phyloP scores from a whole-genome alignment of 768 basidiomycete genomes.

The Dendrothele bispora region DNA sequence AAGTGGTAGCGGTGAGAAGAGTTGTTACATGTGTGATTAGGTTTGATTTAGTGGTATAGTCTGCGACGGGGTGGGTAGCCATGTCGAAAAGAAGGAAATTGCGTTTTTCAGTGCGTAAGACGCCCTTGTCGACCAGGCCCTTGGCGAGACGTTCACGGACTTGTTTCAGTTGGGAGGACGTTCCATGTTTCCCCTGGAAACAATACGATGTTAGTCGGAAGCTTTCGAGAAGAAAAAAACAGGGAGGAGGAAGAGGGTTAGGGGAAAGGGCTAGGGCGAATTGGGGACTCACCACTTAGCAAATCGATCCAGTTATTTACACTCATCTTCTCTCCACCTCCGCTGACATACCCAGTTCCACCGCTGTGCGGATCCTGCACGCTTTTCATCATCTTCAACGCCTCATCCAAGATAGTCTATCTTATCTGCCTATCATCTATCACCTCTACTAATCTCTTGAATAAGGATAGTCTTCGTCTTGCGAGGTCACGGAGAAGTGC shows the following conservation, averaged over 20 bases:
- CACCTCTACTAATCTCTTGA: conserved; percentile 87
- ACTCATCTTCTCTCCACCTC: conserved; percentile 39
- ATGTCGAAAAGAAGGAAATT: conserved; percentile 99
- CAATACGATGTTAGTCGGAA: background rate
- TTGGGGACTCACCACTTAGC: conserved; percentile 83
- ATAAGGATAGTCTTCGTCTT: conserved; percentile 70
- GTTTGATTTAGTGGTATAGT: conserved; percentile 85
- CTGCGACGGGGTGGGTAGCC: conserved; percentile 98
- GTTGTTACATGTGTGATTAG: conserved; percentile 75
- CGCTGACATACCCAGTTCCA: conserved; percentile 1
- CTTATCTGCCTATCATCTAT: conserved; percentile 92
- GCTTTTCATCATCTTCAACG: conserved; percentile 92
- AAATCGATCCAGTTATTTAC: conserved; percentile 95
- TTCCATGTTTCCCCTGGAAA: conserved; percentile 96
- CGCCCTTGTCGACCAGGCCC: conserved; percentile 96
- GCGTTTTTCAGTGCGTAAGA: conserved; percentile 97
- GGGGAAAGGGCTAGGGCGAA: background rate
- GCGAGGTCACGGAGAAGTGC: conserved; percentile 85
- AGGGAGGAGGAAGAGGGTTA: background rate
- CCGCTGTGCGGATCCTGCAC: conserved; percentile 41
- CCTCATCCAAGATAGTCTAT: conserved; percentile 95
- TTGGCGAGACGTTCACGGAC: conserved; percentile 97
- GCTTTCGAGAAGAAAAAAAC: background rate
- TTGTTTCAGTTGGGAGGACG: conserved; percentile 97
- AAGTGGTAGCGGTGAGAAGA: conserved; percentile 81